phyloP scores from a whole-genome alignment of 2,329 filamentous ascomycete genomes.

The Aspergillus sp. region DNA sequence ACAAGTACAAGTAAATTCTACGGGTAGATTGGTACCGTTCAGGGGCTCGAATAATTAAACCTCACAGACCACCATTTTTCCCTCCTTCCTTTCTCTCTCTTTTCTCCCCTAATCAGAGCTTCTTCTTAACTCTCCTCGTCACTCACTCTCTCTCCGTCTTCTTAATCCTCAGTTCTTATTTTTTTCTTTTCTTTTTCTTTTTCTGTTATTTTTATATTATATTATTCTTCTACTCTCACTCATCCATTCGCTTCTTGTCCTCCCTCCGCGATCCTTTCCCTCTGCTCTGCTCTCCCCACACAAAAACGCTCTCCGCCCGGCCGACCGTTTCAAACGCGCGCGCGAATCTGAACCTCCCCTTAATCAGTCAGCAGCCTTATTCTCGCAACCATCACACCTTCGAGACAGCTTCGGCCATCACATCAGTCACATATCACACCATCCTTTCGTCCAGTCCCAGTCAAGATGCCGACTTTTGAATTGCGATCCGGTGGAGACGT shows the following conservation, averaged over 20 bases:
- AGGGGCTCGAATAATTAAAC: neutral
- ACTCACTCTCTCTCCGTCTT: slow-evolving; percentile 1
- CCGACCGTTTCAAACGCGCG: slow-evolving; percentile 7
- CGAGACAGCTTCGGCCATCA: neutral
- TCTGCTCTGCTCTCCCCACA: slow-evolving; percentile 1
- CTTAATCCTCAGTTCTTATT: slow-evolving; percentile 5
- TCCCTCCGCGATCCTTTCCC: neutral
- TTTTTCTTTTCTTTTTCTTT: slow-evolving; percentile 8
- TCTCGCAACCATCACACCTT: neutral
- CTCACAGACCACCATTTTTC: slow-evolving; percentile 6
- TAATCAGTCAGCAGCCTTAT: neutral
- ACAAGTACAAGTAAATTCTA: neutral
- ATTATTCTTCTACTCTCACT: slow-evolving; percentile 10
- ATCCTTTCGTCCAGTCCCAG: neutral
- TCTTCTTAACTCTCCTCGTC: slow-evolving; percentile 8
- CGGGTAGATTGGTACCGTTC: neutral
- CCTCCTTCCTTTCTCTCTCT: slow-evolving; percentile 4
- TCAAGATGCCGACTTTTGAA: slow-evolving; percentile 55
- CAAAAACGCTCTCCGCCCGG: slow-evolving; percentile 2
- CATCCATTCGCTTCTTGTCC: slow-evolving; percentile 3
- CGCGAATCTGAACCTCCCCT: slow-evolving; percentile 1
- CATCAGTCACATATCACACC: neutral
- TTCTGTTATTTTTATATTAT: slow-evolving; percentile 8
- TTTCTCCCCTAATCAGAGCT: slow-evolving; percentile 1
- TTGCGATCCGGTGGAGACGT: slow-evolving; percentile 56